Base-by-base conservation (phyloP, 2,329 filamentous ascomycete species). In the Cercospora canescens region DNA sequence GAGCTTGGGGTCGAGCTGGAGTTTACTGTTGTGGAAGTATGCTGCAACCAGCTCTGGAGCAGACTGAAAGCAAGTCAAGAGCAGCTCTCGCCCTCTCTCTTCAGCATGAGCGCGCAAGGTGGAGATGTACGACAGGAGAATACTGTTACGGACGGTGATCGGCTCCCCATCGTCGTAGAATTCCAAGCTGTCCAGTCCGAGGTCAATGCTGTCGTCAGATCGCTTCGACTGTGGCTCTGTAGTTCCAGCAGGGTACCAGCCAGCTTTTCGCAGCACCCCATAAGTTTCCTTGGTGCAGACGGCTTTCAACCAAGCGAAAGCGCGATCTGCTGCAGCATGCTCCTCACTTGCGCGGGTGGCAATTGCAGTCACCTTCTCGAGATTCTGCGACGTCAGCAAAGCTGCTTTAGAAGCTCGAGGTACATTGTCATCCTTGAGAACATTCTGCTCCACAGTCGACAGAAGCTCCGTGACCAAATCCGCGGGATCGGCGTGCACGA, bases 1-100 rank as follows among this genome's bases (percentile, higher is more conserved):
- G 5, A 96, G 84, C 75, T 97, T 98, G 0, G 95, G 94, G 48
- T 98, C 94, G 69, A 96, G 93, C 0, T 89, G 88, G 73, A 98
- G 95, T 26, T 89, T 87, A 67, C 87, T 89, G 75, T 93, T 94
- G 50, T 88, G 84, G 75, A 97, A 98, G 77, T 96, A 99, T 73
- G 93, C 89, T 50, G 93, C 91, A 1, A 96, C 87, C 3, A 98
- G 84, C 78, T 98, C 95, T 0, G 96, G 94, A 0, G 91, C 92
- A 7, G 87, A 87, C 68, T 84, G 85, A 75, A 99, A 96, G 35
- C 96, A 93, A 3, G 89, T 85, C 4, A 94, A 81, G 1, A 97
- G 80, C 9, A 99, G 85, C 72, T 97, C 90, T 71, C 89, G 91
- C 75, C 99, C 94, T 67, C 90, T 87, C 35, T 87, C 84, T 78